Evolutionary conservation across 495 filamentous ascomycete species (phyloP).

Genomic region (Annulohypoxylon maeteangense): DNA sequence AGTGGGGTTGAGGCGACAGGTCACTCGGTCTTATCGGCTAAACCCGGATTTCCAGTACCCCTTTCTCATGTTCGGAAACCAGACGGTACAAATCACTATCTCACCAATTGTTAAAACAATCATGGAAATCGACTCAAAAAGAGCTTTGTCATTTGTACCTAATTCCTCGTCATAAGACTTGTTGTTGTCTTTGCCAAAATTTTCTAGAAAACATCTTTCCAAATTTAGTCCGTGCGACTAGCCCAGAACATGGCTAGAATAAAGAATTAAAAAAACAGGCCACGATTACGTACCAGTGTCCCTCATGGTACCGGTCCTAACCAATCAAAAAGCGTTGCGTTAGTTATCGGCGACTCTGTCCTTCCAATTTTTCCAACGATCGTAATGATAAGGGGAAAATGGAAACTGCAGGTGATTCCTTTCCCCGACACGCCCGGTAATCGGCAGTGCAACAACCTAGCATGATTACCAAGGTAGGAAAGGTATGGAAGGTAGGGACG

Average conservation of each 20-base stretch:
- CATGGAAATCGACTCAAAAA: not conserved
- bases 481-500: conserved; percentile 7
- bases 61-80: conserved; percentile 10
- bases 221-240: not conserved
- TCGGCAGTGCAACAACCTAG: conserved; percentile 30
- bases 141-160: not conserved
- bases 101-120: not conserved
- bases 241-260: not conserved
- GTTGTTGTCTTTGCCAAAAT: conserved; percentile 1
- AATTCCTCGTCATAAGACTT: not conserved
- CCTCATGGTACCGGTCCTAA: conserved; percentile 12
- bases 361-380: conserved; percentile 21
- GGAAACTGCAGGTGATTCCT: conserved; percentile 35
- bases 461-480: not conserved
- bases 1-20: not conserved
- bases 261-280: conserved; percentile 17
- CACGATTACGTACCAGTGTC: conserved; percentile 30
- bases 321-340: conserved; percentile 34
- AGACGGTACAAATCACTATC: conserved; percentile 8
- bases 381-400: conserved; percentile 38
- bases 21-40: conserved; percentile 16
- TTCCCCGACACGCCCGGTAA: conserved; percentile 28
- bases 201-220: conserved; percentile 7
- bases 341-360: conserved; percentile 27
- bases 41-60: conserved; percentile 14